These are phyloP conservation scores for Ogataea dorogensis DNA, from an alignment of 805 yeast genomes.

Conservation along the genomic window DNA sequence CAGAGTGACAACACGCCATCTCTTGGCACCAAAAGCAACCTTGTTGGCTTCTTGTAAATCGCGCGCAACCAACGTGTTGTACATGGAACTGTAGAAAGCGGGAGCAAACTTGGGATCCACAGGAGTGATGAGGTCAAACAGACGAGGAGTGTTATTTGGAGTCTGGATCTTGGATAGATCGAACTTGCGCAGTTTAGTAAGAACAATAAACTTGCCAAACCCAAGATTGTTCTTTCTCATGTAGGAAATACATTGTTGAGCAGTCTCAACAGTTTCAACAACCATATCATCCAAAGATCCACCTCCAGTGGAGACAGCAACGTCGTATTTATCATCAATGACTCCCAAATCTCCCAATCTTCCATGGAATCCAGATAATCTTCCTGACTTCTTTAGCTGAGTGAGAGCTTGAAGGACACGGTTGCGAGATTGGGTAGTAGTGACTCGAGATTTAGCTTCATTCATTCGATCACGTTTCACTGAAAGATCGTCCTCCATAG, in stretches of 20 bases:
- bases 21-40: conserved; percentile 78
- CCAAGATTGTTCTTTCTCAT: conserved; percentile 82
- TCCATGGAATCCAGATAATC: conserved; percentile 84
- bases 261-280: conserved; percentile 70
- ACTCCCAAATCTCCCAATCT: conserved; percentile 90
- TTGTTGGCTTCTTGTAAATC: conserved; percentile 76
- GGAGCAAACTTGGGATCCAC: conserved; percentile 67
- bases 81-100: conserved; percentile 85
- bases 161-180: conserved; percentile 58
- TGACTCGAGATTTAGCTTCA: conserved; percentile 62
- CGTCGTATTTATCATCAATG: conserved; percentile 84
- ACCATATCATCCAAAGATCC: conserved; percentile 90
- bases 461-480: conserved; percentile 58
- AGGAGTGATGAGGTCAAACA: conserved; percentile 79
- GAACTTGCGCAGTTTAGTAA: conserved; percentile 68
- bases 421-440: conserved; percentile 63
- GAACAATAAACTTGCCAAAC: conserved; percentile 80
- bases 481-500: conserved; percentile 52
- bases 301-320: conserved; percentile 93
- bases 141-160: conserved; percentile 73
- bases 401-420: conserved; percentile 68
- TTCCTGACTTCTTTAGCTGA: conserved; percentile 72
- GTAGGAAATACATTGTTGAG: conserved; percentile 68
- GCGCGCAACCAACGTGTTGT: conserved; percentile 83
- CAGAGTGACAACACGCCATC: conserved; percentile 88